Conservation (phyloP, 2,329 filamentous ascomycete species). For the Epichloe typhina region DNA sequence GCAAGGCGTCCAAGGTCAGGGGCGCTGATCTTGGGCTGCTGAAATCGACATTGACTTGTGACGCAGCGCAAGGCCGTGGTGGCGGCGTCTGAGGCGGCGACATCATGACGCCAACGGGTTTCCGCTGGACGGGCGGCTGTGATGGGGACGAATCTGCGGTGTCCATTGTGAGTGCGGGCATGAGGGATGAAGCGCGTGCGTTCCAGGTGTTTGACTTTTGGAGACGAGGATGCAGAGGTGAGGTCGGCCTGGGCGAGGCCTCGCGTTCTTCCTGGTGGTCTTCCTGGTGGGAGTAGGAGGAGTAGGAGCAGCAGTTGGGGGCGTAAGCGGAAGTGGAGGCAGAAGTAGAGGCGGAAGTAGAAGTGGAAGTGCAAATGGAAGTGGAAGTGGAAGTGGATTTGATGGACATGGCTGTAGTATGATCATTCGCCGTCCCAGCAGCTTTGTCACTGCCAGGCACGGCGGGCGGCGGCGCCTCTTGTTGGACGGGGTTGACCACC, state of each 20-base stretch:
- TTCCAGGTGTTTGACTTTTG: slow-evolving; percentile 24
- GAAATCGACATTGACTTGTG: slow-evolving; percentile 6
- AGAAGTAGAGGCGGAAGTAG: slow-evolving; percentile 2
- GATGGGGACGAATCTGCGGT: slow-evolving; percentile 14
- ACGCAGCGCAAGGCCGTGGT: slow-evolving; percentile 7
- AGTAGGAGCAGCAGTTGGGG: not conserved
- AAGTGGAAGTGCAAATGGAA: not conserved
- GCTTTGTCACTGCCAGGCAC: not conserved
- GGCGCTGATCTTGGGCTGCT: not conserved
- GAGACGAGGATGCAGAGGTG: slow-evolving; percentile 10
- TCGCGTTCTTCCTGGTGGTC: slow-evolving; percentile 1
- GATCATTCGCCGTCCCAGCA: not conserved
- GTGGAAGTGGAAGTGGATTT: slow-evolving; percentile 2
- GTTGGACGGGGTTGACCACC: slow-evolving; percentile 7
- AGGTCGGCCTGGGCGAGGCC: slow-evolving; percentile 9
- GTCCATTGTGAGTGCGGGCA: slow-evolving; percentile 25
- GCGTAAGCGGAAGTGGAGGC: not conserved
- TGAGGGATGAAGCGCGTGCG: slow-evolving; percentile 22
- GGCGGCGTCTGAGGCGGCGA: slow-evolving; percentile 10
- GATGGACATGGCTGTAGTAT: not conserved
- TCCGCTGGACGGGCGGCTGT: slow-evolving; percentile 12
- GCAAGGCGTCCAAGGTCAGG: slow-evolving; percentile 5
- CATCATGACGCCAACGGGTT: slow-evolving; percentile 9
- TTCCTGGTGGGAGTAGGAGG: not conserved
- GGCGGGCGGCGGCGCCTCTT: slow-evolving; percentile 10